Evolutionary conservation across 2,329 filamentous ascomycete genomes (phyloP), one percentile per base, ranked within the genome.

Genomic region (Sclerotinia subarctica): DNA sequence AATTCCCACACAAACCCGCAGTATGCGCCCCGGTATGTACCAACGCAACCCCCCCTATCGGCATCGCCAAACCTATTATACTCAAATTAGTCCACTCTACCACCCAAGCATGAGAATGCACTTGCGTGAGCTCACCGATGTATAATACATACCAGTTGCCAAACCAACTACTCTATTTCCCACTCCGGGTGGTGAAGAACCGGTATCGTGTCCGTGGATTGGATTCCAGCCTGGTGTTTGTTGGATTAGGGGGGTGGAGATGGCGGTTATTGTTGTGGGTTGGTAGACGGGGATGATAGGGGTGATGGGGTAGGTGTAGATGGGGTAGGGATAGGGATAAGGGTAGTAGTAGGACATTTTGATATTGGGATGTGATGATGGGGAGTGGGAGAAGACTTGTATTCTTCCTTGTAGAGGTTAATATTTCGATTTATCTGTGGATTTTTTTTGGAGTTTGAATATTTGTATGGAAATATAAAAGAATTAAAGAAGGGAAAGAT

Each of bases 271-370:
- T 38, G 54, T 44, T 58, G 35, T 10, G 35, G n/a, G n/a, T n/a
- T n/a, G 21, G 6, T 19, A 24, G 15, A 38, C 1, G 13, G 26
- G 59, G 24, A 26, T 21, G 11, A 42, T 42, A 4, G 38, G 38
- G 38, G 11, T 13, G 46, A 24, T 11, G 29, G 11, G 29, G 29
- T 35, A 32, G 7, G 29, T 11, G 11, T 60, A 29, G 19, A n/a
- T 15, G 4, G 58, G 44, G 7, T 51, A 62, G 7, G 58, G 21
- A 1, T 44, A 44, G 21, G 44, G 21, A 1, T 44, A 44, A 13
- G 44, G 6, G 11, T 60, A 35, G 13, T 60, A 60, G 58, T 49
- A 60, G 5, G 58, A n/a, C 58, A 60, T 60, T 35, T 49, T 60
- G 21, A 3, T 32, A 5, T 26, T 32, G 56, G 26, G 17, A 15